A percentile compares a stretch with the other conserved stretches of the same genome.
These are phyloP conservation scores for Pleurotus cornucopiae DNA, from an alignment of 768 basidiomycete species.

Conservation along the genomic window DNA sequence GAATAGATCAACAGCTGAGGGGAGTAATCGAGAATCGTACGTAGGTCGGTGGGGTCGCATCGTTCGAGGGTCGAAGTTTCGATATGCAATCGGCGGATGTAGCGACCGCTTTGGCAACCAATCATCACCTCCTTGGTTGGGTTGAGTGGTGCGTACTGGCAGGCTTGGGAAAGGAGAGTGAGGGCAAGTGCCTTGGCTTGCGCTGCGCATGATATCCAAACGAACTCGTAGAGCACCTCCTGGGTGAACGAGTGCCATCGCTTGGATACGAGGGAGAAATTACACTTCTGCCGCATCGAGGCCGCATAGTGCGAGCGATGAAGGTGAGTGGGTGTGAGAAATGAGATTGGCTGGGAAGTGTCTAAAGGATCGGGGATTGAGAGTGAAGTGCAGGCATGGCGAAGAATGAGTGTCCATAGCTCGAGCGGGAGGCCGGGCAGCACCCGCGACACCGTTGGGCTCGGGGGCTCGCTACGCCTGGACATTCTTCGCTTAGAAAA, in stretches of 20 bases:
- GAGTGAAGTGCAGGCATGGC: slow-evolving; percentile 42
- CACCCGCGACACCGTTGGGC: background rate
- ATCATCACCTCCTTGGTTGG: slow-evolving; percentile 8
- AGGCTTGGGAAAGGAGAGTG: slow-evolving; percentile 14
- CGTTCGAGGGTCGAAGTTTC: slow-evolving; percentile 64
- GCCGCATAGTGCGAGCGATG: slow-evolving; percentile 39
- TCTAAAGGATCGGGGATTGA: slow-evolving; percentile 38
- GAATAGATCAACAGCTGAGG: slow-evolving; percentile 57
- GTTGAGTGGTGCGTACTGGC: slow-evolving; percentile 4
- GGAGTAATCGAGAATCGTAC: slow-evolving; percentile 65
- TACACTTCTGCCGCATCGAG: slow-evolving; percentile 44
- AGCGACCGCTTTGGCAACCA: slow-evolving; percentile 35
- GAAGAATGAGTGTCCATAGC: slow-evolving; percentile 63
- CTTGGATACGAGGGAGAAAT: slow-evolving; percentile 49
- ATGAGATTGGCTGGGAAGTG: slow-evolving; percentile 50
- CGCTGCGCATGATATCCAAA: slow-evolving; percentile 59
- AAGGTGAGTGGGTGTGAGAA: slow-evolving; percentile 43
- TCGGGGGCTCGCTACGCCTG: background rate
- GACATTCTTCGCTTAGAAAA: background rate
- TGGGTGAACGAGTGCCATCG: slow-evolving; percentile 52
- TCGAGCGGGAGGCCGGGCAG: slow-evolving; percentile 54
- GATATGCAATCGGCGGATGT: slow-evolving; percentile 64
- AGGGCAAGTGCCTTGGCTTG: slow-evolving; percentile 44
- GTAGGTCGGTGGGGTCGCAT: slow-evolving; percentile 61
- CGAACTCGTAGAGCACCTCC: slow-evolving; percentile 59